Evolutionary conservation across 2,329 filamentous ascomycete species (phyloP).

Genomic region (Talaromyces sp.): DNA sequence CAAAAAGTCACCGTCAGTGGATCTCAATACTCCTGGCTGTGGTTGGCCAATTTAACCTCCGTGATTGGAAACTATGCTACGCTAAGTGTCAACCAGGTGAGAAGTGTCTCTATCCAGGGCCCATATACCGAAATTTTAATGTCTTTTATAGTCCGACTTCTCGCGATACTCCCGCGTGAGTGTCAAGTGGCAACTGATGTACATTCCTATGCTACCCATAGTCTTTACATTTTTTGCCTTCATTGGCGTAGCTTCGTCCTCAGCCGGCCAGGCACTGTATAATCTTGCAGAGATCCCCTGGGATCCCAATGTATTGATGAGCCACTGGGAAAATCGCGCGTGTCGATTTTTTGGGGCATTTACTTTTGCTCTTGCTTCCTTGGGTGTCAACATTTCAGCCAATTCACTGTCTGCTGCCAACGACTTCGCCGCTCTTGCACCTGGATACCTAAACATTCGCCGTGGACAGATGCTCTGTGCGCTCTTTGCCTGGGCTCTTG

Average conservation of each 20-base stretch:
- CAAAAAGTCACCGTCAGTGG: constrained; percentile 43
- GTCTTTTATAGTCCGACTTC: constrained; percentile 44
- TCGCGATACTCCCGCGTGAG: constrained; percentile 45
- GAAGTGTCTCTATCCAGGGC: background rate
- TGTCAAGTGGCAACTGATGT: constrained; percentile 46
- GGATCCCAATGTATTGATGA: constrained; percentile 39
- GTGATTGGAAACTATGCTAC: background rate
- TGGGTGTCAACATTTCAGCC: constrained; percentile 48
- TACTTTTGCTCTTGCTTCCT: constrained; percentile 48
- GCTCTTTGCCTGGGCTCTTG: constrained; percentile 53
- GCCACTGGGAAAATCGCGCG: constrained; percentile 33
- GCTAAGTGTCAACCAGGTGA: constrained; percentile 32
- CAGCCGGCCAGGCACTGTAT: constrained; percentile 33
- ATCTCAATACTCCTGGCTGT: constrained; percentile 16
- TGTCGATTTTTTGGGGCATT: constrained; percentile 47
- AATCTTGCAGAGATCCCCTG: constrained; percentile 32
- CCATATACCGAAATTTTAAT: background rate
- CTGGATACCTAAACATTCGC: constrained; percentile 50
- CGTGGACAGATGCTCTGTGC: constrained; percentile 52
- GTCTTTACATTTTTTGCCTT: constrained; percentile 50
- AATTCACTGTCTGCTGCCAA: constrained; percentile 51
- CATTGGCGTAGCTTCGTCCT: constrained; percentile 40
- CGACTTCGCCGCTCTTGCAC: constrained; percentile 51
- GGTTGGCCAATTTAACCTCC: background rate
- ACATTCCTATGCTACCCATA: constrained; percentile 46